Base-by-base conservation (phyloP, 441 rosid genomes). In the Adansonia grandidieri region DNA sequence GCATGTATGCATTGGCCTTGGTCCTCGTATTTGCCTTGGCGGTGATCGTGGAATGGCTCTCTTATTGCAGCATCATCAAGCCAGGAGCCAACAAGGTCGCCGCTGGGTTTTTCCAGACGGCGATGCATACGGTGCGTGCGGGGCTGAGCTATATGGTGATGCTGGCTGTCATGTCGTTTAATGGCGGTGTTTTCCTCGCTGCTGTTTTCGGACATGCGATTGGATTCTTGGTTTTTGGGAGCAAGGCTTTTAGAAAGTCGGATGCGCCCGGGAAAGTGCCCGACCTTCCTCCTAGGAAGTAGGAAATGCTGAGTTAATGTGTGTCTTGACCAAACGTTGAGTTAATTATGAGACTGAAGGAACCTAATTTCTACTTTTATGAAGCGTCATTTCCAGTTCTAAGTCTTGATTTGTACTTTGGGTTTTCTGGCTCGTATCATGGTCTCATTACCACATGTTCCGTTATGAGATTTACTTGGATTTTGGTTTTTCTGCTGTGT, bases 1-100 rank as follows among this genome's bases (percentile, higher is more conserved):
- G 79, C 48, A 93, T 90, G 98, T 93, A 93, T 73, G 94, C 89
- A 0, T 45, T 89, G 32, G 90, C 97, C 4, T 50, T 93, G 77
- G 47, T 87, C 22, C 84, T 93, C 6, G 91, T 91, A 50, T 91
- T 94, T 75, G 62, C 54, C 1, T 84, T 93, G 8, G 94, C 97
- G 0, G 79, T 91, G 37, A 54, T 90, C 1, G 90, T 86, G 6
- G 97, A 95, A 84, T 88, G 86, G 83, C 77, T 92, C 9, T 73
- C 83, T 45, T 78, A 73, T 60, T 76, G 60, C 79, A 80, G 77
- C 66, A 44, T 82, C 76, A 64, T 77, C 77, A 84, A 83, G 82
- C 81, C 89, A 0, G 88, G 84, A 0, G 79, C 85, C 2, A 84
- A 78, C 75, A 80, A 79, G 62, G 85, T 81, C 7, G 91, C 86